Percentiles rank a stretch among this genome's conserved stretches.
Evolutionary conservation across 1,139 yeast genomes (phyloP).

Genomic region (Protomyces inouyei): DNA sequence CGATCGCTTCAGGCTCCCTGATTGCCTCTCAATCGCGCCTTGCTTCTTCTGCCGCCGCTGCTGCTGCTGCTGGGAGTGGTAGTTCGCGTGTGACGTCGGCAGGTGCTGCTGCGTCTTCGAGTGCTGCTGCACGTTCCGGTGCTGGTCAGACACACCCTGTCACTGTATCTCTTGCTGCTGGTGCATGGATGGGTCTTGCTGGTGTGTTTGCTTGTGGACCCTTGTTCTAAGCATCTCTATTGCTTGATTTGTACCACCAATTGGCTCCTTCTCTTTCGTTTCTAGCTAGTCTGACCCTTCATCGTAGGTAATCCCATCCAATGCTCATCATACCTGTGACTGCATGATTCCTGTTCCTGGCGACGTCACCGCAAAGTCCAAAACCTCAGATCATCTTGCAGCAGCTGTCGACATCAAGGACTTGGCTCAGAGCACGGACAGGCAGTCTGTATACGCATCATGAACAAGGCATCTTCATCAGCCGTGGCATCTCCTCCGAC

Average conservation of each 20-base stretch:
- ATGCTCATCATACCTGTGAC: background rate
- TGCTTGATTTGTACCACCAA: background rate
- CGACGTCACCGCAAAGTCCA: background rate
- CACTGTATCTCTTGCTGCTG: background rate
- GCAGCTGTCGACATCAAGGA: too few species aligned
- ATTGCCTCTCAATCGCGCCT: conserved; percentile 9
- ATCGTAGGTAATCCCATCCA: background rate
- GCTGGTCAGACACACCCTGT: background rate
- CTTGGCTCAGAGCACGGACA: too few species aligned
- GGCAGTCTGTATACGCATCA: too few species aligned
- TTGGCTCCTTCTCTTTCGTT: background rate
- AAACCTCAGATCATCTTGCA: too few species aligned
- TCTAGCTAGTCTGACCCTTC: background rate
- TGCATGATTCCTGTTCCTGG: background rate
- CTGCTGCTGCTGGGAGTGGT: background rate
- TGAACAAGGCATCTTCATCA: too few species aligned
- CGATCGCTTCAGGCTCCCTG: conserved; percentile 7
- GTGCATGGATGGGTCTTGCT: background rate
- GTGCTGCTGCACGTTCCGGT: background rate
- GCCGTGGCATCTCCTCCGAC: too few species aligned
- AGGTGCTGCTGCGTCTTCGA: background rate
- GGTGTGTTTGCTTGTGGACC: background rate
- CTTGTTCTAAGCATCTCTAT: background rate
- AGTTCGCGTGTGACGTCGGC: background rate
- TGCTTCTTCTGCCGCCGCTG: conserved; percentile 7